A percentile compares a stretch with the other conserved stretches of the same genome.
Conservation (phyloP, 2,329 filamentous ascomycete genomes). For the Epichloe aotearoae region DNA sequence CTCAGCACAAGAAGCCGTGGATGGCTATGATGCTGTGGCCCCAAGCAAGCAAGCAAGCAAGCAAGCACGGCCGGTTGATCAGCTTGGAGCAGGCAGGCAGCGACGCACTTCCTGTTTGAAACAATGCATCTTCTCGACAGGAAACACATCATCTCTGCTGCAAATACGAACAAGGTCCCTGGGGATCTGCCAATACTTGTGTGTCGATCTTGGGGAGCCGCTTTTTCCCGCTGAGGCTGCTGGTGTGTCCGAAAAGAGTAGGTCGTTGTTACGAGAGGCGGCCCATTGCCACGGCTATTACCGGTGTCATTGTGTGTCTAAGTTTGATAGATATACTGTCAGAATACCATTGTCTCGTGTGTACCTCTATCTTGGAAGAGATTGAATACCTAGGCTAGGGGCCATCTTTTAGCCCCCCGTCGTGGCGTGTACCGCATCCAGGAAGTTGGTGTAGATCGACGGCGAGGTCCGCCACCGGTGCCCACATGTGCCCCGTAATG, state of each 20-base stretch:
- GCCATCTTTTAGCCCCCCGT: neutral
- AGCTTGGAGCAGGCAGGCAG: neutral
- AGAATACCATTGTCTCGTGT: neutral
- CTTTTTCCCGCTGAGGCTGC: neutral
- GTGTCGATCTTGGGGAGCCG: neutral
- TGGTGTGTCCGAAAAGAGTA: slow-evolving; percentile 1
- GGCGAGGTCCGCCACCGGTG: neutral
- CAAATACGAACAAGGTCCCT: neutral
- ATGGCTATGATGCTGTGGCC: neutral
- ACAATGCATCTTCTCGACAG: neutral
- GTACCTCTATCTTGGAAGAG: neutral
- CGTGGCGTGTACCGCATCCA: neutral
- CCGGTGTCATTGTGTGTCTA: slow-evolving; percentile 1
- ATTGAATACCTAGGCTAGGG: neutral
- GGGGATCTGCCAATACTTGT: neutral
- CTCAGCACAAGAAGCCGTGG: neutral
- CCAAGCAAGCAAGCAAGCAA: too few relatives aligned
- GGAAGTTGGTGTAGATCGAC: neutral
- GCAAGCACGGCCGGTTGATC: neutral
- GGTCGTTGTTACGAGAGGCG: slow-evolving; percentile 4
- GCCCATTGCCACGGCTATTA: slow-evolving; percentile 8
- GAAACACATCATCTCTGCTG: neutral
- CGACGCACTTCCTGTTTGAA: neutral
- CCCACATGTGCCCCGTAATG: too few relatives aligned
- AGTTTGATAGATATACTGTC: too few relatives aligned